Percentiles rank a stretch among this genome's conserved stretches.
These are phyloP conservation scores for Ceratobasidium sp. DNA, from an alignment of 1,284 basidiomycete genomes.

Conservation along the genomic window DNA sequence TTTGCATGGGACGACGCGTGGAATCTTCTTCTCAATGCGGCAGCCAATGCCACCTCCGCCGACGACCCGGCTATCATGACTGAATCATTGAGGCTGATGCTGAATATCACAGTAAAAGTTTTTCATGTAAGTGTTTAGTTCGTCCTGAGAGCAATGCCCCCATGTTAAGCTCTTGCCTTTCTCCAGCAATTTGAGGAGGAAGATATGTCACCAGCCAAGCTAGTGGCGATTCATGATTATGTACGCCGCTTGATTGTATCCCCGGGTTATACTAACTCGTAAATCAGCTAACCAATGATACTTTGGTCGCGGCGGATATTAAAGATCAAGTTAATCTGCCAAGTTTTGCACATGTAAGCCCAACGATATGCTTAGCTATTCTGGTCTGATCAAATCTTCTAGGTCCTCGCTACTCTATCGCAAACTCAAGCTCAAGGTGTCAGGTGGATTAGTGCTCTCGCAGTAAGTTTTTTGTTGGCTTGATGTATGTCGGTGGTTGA, in stretches of 20 bases:
- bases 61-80: neutral
- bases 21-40: neutral
- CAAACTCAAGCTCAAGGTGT: conserved; percentile 22
- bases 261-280: neutral
- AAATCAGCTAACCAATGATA: conserved; percentile 13
- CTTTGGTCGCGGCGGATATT: neutral
- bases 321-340: neutral
- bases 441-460: conserved; percentile 29
- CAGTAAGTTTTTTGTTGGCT: conserved; percentile 6
- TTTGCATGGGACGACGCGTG: conserved; percentile 13
- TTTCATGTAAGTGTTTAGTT: neutral
- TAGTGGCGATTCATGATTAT: conserved; percentile 7
- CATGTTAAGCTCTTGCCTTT: neutral
- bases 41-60: neutral
- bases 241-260: neutral
- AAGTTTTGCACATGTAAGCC: neutral
- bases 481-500: neutral
- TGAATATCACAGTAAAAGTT: conserved; percentile 21
- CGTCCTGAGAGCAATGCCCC: neutral
- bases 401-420: conserved; percentile 10
- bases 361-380: neutral
- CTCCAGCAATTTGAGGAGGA: conserved; percentile 9
- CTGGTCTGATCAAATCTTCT: neutral
- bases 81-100: conserved; percentile 4
- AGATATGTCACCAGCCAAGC: neutral